Base-by-base conservation (phyloP, 306 rosid species). In the Argentina anserina region DNA sequence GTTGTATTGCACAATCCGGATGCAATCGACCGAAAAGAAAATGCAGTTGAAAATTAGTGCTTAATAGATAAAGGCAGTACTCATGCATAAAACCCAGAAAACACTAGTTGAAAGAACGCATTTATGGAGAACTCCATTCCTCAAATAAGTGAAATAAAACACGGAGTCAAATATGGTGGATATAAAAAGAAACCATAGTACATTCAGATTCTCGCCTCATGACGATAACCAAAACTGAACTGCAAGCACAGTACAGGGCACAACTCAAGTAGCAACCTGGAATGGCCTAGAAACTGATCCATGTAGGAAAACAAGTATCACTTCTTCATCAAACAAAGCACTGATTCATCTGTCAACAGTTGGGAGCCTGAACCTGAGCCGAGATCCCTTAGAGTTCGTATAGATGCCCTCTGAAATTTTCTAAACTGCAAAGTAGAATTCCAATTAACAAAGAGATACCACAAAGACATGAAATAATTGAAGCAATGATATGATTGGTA, bases 151-250 rank as follows among this genome's bases (percentile, higher is more conserved):
- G 36, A 33, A 5, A 33, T 34, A 37, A 34, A 28, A 13, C 28
- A 23, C 18, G 58, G 26, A 17, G 26, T 62, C 67, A 18, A 33
- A 62, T 33, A 62, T 9, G 8, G 41, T 20, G 2, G 66, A 61
- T 34, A 25, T 39, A n/a, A 12, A 5, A 17, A 21, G 47, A 69
- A 37, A 2, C n/a, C 59, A 47, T 9, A 29, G 65, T 39, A 50
- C 78, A 65, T 23, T 69, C 71, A 76, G 75, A 82, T 76, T 65
- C 74, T 73, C 66, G 65, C 84, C 78, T 65, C 42, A 80, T 76
- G 68, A 74, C 76, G 71, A 43, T 45, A 58, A 68, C 75, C 82
- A 84, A 89, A 89, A 89, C 75, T 81, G 86, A 81, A 80, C 62
- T 71, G 87, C 84, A 80, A 73, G 66, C 74, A 76, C 82, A 41